Evolutionary conservation across 805 yeast species (phyloP).

Genomic region (Kodamaea hsintzibuensis): DNA sequence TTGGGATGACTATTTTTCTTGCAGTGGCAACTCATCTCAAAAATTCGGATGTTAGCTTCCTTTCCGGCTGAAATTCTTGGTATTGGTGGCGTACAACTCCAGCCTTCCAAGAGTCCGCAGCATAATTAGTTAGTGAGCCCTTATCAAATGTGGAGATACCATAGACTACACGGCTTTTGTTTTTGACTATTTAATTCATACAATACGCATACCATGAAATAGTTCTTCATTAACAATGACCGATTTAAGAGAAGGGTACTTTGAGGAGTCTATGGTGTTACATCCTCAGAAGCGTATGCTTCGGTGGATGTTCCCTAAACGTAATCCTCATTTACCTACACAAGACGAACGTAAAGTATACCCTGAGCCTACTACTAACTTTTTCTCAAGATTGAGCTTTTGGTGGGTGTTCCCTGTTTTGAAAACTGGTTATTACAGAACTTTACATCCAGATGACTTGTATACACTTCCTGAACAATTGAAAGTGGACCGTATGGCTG

Average conservation of each 20-base stretch:
- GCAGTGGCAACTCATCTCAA: too few species aligned
- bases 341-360: constrained; percentile 49
- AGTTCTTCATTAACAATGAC: background rate
- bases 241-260: background rate
- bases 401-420: constrained; percentile 71
- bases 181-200: background rate
- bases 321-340: constrained; percentile 51
- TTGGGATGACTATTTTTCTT: too few species aligned
- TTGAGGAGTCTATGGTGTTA: background rate
- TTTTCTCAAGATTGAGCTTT: constrained; percentile 38
- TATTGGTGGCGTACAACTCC: too few species aligned
- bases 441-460: constrained; percentile 64
- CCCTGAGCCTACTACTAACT: constrained; percentile 43
- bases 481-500: constrained; percentile 33
- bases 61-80: too few species aligned
- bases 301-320: constrained; percentile 33
- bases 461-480: constrained; percentile 23
- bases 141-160: too few species aligned
- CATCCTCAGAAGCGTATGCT: constrained; percentile 32
- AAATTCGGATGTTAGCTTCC: too few species aligned
- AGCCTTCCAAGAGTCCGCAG: too few species aligned
- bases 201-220: background rate
- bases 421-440: constrained; percentile 68
- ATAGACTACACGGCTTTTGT: too few species aligned
- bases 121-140: too few species aligned